Conservation (phyloP, 2,329 filamentous ascomycete species). For the Cladorrhinum sp. region DNA sequence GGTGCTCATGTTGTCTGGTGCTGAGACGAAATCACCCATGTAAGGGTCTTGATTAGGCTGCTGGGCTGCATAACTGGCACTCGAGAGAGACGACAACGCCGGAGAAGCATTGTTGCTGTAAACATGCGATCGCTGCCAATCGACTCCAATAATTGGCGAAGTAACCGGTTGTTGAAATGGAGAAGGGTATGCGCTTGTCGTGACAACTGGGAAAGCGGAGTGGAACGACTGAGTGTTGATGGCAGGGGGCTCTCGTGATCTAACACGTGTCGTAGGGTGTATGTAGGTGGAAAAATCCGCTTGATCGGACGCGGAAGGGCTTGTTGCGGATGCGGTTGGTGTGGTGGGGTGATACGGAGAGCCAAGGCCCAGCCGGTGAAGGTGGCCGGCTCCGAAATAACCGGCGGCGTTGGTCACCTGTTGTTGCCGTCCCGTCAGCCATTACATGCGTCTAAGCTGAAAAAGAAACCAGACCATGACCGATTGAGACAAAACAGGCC, state of each 20-base stretch:
- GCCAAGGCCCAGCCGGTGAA: constrained; percentile 12
- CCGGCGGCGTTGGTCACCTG: constrained; percentile 8
- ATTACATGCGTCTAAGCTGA: constrained; percentile 3
- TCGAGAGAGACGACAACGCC: constrained; percentile 8
- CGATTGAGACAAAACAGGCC: background rate
- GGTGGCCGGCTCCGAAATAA: constrained; percentile 1
- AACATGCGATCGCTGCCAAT: constrained; percentile 1
- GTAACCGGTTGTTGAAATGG: background rate
- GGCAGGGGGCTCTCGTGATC: background rate
- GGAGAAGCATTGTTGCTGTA: constrained; percentile 13
- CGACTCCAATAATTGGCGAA: background rate
- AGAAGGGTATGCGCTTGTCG: background rate
- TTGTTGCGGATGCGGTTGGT: background rate
- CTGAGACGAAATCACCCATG: constrained; percentile 11
- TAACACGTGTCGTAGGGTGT: background rate
- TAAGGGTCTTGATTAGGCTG: constrained; percentile 6
- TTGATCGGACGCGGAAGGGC: constrained; percentile 3
- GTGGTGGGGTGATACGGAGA: constrained; percentile 13
- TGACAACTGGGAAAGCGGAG: background rate
- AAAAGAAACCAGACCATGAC: background rate
- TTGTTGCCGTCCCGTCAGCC: constrained; percentile 15
- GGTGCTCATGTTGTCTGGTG: background rate
- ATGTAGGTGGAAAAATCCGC: background rate
- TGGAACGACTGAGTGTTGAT: constrained; percentile 1
- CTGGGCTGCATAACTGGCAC: constrained; percentile 9